Percentiles rank a stretch among this genome's conserved stretches.
Conservation (phyloP, 169 alveolate genomes). For the Plasmodium gonderi region DNA sequence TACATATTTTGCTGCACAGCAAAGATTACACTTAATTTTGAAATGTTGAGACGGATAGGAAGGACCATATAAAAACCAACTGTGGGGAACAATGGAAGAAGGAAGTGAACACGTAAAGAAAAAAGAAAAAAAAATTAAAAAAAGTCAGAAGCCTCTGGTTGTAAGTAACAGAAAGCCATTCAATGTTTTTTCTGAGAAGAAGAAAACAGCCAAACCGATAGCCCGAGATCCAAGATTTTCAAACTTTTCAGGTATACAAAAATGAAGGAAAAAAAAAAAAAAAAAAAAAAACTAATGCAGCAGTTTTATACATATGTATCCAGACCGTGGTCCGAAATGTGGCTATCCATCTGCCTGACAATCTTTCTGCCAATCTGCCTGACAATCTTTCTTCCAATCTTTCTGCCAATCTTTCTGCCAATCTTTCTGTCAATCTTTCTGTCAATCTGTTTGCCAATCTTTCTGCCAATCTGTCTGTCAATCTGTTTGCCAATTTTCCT, state of each 20-base stretch:
- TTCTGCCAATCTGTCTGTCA: too few species aligned
- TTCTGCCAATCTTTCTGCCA: too few species aligned
- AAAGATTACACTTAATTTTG: too few species aligned
- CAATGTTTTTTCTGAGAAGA: constrained; percentile 32
- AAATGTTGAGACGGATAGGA: neutral
- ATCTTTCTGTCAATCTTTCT: too few species aligned
- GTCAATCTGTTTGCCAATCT: too few species aligned
- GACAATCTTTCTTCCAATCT: too few species aligned
- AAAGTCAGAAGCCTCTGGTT: constrained; percentile 38
- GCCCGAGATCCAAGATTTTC: constrained; percentile 64
- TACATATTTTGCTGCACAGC: too few species aligned
- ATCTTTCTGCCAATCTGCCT: too few species aligned
- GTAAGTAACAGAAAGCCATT: constrained; percentile 65
- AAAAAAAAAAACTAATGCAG: too few species aligned
- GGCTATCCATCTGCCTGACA: too few species aligned
- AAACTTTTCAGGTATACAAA: constrained; percentile 27
- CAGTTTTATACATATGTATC: neutral
- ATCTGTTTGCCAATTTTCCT: too few species aligned
- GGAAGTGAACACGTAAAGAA: neutral
- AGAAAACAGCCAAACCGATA: constrained; percentile 26
- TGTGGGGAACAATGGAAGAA: constrained; percentile 1
- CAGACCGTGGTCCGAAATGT: too few species aligned
- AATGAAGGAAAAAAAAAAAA: neutral
- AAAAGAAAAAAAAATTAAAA: constrained; percentile 49
- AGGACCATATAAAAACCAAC: neutral